Evolutionary conservation across 2,329 filamentous ascomycete species (phyloP).

Genomic region (Talaromyces verruculosus): DNA sequence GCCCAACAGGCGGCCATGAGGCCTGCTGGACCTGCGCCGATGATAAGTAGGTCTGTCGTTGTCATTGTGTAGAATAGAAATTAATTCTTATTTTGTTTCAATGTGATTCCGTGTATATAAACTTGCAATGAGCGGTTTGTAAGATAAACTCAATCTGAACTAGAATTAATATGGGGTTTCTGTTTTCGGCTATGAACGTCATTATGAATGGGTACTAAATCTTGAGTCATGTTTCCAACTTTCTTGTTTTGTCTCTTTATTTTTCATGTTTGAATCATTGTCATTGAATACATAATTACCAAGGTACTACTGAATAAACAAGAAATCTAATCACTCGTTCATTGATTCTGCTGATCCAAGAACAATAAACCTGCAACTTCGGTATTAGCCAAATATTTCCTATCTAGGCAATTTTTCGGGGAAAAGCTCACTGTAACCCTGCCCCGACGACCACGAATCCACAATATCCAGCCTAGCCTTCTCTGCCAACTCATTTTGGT

Average conservation of each 20-base stretch:
- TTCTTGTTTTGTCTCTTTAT: neutral
- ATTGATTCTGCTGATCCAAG: neutral
- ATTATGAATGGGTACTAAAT: neutral
- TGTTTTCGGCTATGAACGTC: neutral
- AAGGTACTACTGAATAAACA: neutral
- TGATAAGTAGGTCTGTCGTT: constrained; percentile 34
- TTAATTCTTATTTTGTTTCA: too few species aligned
- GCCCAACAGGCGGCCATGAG: constrained; percentile 43
- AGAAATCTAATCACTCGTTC: too few species aligned
- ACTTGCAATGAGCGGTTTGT: neutral
- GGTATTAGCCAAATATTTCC: neutral
- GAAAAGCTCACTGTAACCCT: neutral
- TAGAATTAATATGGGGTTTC: neutral
- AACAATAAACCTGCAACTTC: neutral
- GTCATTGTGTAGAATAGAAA: neutral
- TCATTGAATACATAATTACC: neutral
- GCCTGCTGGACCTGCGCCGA: constrained; percentile 48
- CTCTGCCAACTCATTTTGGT: neutral
- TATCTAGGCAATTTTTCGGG: neutral
- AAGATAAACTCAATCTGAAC: neutral
- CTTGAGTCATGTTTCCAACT: neutral
- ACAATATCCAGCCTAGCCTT: neutral
- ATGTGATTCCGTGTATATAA: neutral
- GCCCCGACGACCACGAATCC: neutral
- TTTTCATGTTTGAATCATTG: neutral